Base-by-base conservation (phyloP, 305 asterid genomes). In the Fraxinus baroniana region DNA sequence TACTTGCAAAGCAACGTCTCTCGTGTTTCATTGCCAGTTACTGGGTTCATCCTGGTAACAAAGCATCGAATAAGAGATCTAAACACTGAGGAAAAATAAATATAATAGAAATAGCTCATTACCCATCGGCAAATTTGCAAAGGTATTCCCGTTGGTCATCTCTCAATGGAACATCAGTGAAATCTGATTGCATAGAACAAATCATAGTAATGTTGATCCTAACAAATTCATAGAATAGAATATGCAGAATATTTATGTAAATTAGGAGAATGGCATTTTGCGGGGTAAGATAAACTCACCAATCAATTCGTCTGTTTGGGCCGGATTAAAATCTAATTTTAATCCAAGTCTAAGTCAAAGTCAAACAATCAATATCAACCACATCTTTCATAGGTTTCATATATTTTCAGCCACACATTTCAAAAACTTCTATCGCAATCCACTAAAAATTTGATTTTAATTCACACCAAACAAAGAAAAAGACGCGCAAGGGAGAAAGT, bases 111-210 rank as follows among this genome's bases (percentile, higher is more conserved):
- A 55, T 68, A 41, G 57, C 57, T 41, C 15, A 41, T 9, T 92
- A 94, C 97, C 98, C 98, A 15, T 90, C 93, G 5, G 98, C 99
- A 20, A 90, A 83, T 87, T 91, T 94, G 83, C 98, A 95, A 41
- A 95, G 98, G 87, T 93, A 95, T 83, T 80, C 93, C 28, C 95
- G 90, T 84, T 95, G 99, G 84, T 95, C 99, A 0, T 93, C 99
- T 83, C 99, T 91, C 83, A 94, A 80, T n/a, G 98, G 97, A 79
- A 95, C 98, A 80, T 95, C 98, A 2, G 99, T 95, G 85, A 95
- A 95, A 78, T 95, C 99, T 92, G 87, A 37, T 7, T 22, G 33
- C 36, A 73, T 18, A 30, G 0, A 26, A 80, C 30, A 71, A 36
- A 62, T 64, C 17, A 28, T 20, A 33, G n/a, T 0, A 75, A 26